Evolutionary conservation across 371 early-diverging fungal species (phyloP).

Genomic region (Chytridium lagenaria): DNA sequence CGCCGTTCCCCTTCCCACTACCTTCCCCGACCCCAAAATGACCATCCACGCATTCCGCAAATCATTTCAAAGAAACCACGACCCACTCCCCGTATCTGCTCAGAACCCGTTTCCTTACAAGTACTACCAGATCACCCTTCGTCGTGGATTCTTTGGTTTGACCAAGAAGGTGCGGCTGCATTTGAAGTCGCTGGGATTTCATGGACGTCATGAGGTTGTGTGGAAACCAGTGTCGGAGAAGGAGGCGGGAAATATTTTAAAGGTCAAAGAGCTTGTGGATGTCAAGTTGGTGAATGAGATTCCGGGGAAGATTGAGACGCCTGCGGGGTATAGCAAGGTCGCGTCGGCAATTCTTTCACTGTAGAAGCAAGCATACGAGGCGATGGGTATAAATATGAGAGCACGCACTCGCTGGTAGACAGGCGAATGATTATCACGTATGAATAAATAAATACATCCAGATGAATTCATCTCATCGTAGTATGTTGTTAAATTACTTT

Average conservation of each 20-base stretch:
- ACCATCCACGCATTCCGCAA: conserved; percentile 14
- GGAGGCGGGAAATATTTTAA: conserved; percentile 40
- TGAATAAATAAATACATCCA: too few species aligned
- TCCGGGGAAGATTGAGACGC: conserved; percentile 33
- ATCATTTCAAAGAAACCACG: neutral
- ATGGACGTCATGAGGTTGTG: conserved; percentile 48
- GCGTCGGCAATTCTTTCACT: neutral
- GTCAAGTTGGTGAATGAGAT: conserved; percentile 52
- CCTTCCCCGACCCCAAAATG: conserved; percentile 31
- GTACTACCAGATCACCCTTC: conserved; percentile 51
- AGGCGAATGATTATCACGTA: too few species aligned
- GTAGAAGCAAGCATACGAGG: too few species aligned
- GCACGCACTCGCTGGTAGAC: too few species aligned
- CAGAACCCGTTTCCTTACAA: conserved; percentile 36
- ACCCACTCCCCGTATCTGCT: neutral
- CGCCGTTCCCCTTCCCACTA: conserved; percentile 50
- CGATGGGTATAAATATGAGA: too few species aligned
- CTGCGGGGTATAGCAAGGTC: conserved; percentile 33
- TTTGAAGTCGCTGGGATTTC: conserved; percentile 43
- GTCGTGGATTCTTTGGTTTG: conserved; percentile 45
- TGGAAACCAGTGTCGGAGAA: conserved; percentile 40
- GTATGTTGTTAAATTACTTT: too few species aligned
- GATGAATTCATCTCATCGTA: too few species aligned
- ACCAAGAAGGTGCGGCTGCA: conserved; percentile 29
- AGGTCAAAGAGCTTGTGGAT: conserved; percentile 46